Base-by-base conservation (phyloP, 805 yeast genomes). In the Pichia phayaonensis region DNA sequence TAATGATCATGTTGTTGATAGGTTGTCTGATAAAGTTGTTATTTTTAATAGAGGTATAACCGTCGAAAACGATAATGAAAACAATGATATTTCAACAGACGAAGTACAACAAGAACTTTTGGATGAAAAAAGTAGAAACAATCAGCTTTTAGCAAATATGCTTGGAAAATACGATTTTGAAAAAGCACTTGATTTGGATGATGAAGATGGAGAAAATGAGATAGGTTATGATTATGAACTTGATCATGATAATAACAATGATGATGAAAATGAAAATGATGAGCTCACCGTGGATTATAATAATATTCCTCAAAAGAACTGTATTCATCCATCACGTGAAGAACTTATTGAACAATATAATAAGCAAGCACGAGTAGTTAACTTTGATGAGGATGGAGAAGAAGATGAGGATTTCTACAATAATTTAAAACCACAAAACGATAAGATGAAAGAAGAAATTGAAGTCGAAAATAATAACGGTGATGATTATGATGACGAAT, bases 1-100 rank as follows among this genome's bases (percentile, higher is more conserved):
- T 7, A 81, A 79, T 53, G 86, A 83, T 45, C 95, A 87, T 62
- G 76, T 88, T 13, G 76, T 90, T 20, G 97, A 90, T 61, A 73
- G 80, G 44, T 46, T 63, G n/a, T 26, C 58, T 2, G 50, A 44
- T 22, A 54, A 56, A 23, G 39, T 51, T 48, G 62, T 74, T 23
- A 59, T 65, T 34, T 71, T 64, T 56, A 53, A 66, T 40, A 47
- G 47, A 10, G 63, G 56, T 6, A 45, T 56, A 13, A 44, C 42
- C 21, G 51, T 52, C 40, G 46, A 42, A 31, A 51, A 51, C 20
- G 42, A 42, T 23, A n/a, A 5, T 2, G 39, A 27, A 7, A 13
- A 54, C 44, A 39, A 38, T 5, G 11, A 34, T 2, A 7, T n/a
- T 34, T 7, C 38, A 34, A 16, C 38, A 16, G 20, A 34, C 3